Conservation (phyloP, 306 rosid species). For the Hippophae rhamnoides region DNA sequence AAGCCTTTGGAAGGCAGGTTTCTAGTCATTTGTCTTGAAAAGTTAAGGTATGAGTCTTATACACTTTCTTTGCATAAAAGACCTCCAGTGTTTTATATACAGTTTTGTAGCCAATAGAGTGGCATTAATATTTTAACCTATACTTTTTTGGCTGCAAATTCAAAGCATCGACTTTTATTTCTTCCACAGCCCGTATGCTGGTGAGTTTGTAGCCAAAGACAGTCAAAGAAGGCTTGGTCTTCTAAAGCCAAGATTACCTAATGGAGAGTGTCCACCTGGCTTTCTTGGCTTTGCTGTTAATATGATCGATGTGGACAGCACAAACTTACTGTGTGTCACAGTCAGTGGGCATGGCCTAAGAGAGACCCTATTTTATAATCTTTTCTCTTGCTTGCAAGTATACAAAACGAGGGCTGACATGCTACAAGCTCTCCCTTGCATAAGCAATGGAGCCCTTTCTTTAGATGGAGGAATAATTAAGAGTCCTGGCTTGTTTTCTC, state of each 20-base stretch:
- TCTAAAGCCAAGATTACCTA: conserved; percentile 63
- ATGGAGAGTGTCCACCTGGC: conserved; percentile 67
- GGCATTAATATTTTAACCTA: neutral
- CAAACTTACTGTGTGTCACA: conserved; percentile 46
- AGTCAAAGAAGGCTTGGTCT: conserved; percentile 67
- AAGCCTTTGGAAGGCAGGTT: conserved; percentile 62
- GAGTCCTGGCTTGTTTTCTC: conserved; percentile 46
- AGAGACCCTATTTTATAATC: conserved; percentile 72
- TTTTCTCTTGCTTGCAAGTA: conserved; percentile 72
- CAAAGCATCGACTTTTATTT: conserved; percentile 1
- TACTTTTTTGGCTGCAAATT: neutral
- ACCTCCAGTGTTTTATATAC: conserved; percentile 5
- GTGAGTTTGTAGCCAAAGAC: conserved; percentile 50
- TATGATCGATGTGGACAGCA: conserved; percentile 51
- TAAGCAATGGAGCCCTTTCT: conserved; percentile 82
- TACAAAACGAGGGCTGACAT: conserved; percentile 76
- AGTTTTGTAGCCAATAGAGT: neutral
- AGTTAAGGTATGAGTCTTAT: conserved; percentile 31
- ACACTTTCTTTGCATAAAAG: conserved; percentile 2
- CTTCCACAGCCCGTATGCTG: conserved; percentile 55
- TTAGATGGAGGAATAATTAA: conserved; percentile 85
- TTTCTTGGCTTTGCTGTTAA: conserved; percentile 86
- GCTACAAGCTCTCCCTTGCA: conserved; percentile 61
- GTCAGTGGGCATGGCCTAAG: conserved; percentile 68
- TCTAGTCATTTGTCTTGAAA: conserved; percentile 71